Percentiles rank a stretch among this genome's conserved stretches.
These are phyloP conservation scores for Pyrenophora teres DNA, from an alignment of 2,329 filamentous ascomycete genomes.

Conservation along the genomic window DNA sequence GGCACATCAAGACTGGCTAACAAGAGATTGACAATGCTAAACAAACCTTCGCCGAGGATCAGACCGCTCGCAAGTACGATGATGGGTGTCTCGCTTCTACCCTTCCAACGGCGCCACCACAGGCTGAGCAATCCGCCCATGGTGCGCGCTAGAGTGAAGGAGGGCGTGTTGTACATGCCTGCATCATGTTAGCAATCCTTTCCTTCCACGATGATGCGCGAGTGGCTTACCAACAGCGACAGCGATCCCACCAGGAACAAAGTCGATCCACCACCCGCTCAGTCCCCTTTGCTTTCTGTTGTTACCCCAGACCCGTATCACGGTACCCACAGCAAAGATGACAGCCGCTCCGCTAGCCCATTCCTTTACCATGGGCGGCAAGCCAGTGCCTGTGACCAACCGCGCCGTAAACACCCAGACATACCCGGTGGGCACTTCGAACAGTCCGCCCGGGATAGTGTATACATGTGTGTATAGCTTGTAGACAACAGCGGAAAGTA, in stretches of 20 bases:
- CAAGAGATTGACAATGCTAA: slow-evolving; percentile 87
- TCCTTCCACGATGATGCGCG: neutral
- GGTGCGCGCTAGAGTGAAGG: slow-evolving; percentile 87
- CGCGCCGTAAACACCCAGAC: slow-evolving; percentile 98
- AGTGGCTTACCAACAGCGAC: slow-evolving; percentile 77
- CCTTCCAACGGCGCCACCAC: slow-evolving; percentile 16
- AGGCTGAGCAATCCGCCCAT: slow-evolving; percentile 65
- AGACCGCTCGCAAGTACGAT: slow-evolving; percentile 90
- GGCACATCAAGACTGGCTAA: slow-evolving; percentile 78
- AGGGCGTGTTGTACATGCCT: slow-evolving; percentile 98
- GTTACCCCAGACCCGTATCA: slow-evolving; percentile 60
- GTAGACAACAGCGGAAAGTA: slow-evolving; percentile 86
- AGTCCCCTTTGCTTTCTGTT: slow-evolving; percentile 39
- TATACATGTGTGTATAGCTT: slow-evolving; percentile 90
- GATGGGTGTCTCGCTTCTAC: slow-evolving; percentile 70
- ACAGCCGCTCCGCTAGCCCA: slow-evolving; percentile 76
- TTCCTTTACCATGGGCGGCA: slow-evolving; percentile 81
- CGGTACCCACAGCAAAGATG: slow-evolving; percentile 74
- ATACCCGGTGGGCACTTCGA: slow-evolving; percentile 91
- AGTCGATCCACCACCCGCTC: slow-evolving; percentile 67
- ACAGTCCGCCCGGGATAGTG: slow-evolving; percentile 82
- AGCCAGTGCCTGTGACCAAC: slow-evolving; percentile 85
- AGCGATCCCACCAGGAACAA: slow-evolving; percentile 89
- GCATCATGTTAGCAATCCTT: neutral
- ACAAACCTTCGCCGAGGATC: slow-evolving; percentile 70